Conservation (phyloP, 331 rosid genomes). For the Stylosanthes scabra region DNA sequence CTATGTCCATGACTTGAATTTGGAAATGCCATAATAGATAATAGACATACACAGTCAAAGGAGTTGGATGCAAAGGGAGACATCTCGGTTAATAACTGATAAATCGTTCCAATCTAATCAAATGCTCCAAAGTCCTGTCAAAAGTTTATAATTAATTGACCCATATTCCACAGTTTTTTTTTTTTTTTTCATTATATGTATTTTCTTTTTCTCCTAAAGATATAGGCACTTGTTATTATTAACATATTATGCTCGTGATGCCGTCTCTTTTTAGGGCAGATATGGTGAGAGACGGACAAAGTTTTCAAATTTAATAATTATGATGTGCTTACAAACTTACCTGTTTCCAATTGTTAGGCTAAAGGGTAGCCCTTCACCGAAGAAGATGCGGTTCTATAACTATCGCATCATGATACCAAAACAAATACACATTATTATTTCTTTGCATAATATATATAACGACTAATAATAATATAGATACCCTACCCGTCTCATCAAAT, state of each 20-base stretch:
- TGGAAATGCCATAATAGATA: no score
- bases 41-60: no score
- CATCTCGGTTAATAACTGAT: no score
- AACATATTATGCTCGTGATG: constrained; percentile 8
- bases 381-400: neutral
- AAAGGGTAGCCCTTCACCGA: neutral
- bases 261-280: constrained; percentile 26
- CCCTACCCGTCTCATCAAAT: neutral
- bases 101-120: no score
- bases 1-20: no score
- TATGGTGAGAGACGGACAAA: constrained; percentile 9
- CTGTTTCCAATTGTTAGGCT: constrained; percentile 3
- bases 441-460: neutral
- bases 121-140: no score
- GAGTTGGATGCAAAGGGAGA: no score
- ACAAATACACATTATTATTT: constrained; percentile 14
- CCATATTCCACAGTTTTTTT: no score
- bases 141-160: no score
- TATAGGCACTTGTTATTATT: neutral
- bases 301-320: constrained; percentile 21
- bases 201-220: no score
- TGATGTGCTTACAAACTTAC: neutral
- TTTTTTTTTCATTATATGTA: no score
- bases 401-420: neutral
- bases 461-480: neutral